phyloP scores from a whole-genome alignment of 169 alveolate genomes.

The Cryptosporidium sp. region DNA sequence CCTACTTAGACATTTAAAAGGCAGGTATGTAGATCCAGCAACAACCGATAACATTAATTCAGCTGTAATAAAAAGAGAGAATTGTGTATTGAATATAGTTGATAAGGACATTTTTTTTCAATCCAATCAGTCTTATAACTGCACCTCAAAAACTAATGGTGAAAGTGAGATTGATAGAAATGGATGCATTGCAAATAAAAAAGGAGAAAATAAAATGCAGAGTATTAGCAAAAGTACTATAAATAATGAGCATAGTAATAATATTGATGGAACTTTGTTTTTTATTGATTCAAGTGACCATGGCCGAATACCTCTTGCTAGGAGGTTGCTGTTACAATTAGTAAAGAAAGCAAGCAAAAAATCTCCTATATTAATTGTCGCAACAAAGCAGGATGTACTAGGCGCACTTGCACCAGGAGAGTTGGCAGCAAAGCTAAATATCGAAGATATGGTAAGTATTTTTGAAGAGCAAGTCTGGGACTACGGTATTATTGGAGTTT shows the following conservation, averaged over 20 bases:
- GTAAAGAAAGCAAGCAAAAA: neutral
- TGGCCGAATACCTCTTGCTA: conserved; percentile 69
- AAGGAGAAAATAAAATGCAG: neutral
- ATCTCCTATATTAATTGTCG: conserved; percentile 29
- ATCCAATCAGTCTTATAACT: neutral
- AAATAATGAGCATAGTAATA: neutral
- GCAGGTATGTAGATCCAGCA: conserved; percentile 60
- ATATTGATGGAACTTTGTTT: conserved; percentile 56
- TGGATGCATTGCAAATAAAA: neutral
- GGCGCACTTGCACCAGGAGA: conserved; percentile 47
- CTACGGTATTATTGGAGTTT: conserved; percentile 44
- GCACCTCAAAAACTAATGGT: neutral
- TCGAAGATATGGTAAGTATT: conserved; percentile 4
- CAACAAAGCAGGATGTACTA: conserved; percentile 45
- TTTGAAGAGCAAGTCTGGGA: conserved; percentile 10
- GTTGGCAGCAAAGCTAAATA: conserved; percentile 15
- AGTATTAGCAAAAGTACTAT: neutral
- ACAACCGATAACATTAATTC: neutral
- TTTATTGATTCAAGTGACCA: conserved; percentile 68
- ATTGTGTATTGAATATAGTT: conserved; percentile 11
- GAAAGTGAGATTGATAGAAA: neutral
- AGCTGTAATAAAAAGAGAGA: conserved; percentile 1
- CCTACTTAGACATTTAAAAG: conserved; percentile 29
- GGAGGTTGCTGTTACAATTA: conserved; percentile 18
- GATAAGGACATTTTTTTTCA: neutral